phyloP scores from a whole-genome alignment of 345 rosid genomes.

The Aegle marmelos region DNA sequence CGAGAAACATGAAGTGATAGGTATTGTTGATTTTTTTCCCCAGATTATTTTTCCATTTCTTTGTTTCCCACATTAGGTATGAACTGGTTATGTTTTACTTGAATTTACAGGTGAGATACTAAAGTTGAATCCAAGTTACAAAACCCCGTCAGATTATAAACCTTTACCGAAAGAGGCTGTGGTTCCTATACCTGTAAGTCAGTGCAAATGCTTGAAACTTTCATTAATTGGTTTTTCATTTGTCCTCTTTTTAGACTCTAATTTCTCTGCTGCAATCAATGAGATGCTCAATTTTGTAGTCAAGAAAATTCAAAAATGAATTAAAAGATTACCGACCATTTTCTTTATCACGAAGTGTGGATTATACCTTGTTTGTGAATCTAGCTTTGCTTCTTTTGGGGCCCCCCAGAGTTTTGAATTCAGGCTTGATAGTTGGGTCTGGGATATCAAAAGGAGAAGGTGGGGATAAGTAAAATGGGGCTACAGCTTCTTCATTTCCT shows the following conservation, averaged over 20 bases:
- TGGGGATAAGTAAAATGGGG: not conserved
- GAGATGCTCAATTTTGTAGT: not conserved
- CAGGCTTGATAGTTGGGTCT: not conserved
- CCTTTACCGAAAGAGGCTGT: slow-evolving; percentile 77
- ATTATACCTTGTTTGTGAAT: not conserved
- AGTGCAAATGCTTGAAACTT: not conserved
- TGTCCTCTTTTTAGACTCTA: not conserved
- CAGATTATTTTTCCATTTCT: not conserved
- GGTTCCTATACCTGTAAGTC: slow-evolving; percentile 78
- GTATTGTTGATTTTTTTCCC: slow-evolving; percentile 32
- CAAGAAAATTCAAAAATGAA: not conserved
- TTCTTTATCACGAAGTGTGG: not conserved
- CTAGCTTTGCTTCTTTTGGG: too few species aligned
- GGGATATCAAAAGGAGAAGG: not conserved
- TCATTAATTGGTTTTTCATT: slow-evolving; percentile 4
- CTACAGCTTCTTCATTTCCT: not conserved
- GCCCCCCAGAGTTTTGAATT: not conserved
- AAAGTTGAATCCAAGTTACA: slow-evolving; percentile 76
- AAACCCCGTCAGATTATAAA: slow-evolving; percentile 77
- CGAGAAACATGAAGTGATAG: slow-evolving; percentile 76
- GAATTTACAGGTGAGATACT: slow-evolving; percentile 72
- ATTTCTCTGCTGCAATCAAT: not conserved
- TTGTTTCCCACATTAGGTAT: slow-evolving; percentile 3
- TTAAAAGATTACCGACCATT: not conserved
- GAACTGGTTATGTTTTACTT: slow-evolving; percentile 12